Evolutionary conservation across 345 rosid genomes (phyloP), one percentile per base, ranked within the genome.

Genomic region (Gossypium rotundifolium): DNA sequence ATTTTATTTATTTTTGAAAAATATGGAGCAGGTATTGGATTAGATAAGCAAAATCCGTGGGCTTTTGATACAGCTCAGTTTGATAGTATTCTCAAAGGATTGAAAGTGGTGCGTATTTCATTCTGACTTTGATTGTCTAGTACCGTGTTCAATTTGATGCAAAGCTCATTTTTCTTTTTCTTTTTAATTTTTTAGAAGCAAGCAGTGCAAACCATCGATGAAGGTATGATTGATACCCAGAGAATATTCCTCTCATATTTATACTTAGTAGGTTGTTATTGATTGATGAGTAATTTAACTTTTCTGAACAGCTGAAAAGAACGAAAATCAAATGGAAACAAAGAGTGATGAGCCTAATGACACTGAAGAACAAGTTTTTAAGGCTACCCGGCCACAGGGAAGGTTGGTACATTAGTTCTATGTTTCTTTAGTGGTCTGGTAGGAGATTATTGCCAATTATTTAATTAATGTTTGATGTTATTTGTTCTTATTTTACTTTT

Each of bases 1-100:
- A 14, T 48, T 13, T 9, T 13, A 55, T 55, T 55, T 59, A 22
- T 33, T 51, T 51, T 40, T 65, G 23, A 17, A 58, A 73, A 22
- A 14, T 42, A 40, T 78, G 80, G 65, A 72, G 76, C 83, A 91
- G 99, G 99, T 70, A 85, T 95, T 81, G 98, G 99, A 17, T 18
- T 86, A 20, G 97, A 93, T 70, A 95, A 95, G 90, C 93, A 91
- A 5, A 95, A 91, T 71, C 86, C 86, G 7, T 95, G 98, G 99
- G 98, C 99, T 13, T 93, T 95, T 38, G 97, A 93, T 84, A 88
- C 98, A 2, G 84, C 97, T 14, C 99, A 95, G 76, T 95, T 95
- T 61, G 98, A 95, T 85, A 88, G 85, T 79, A 93, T 95, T 74
- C 96, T 95, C 71, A 90, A 91, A 83, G 86, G 93, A 85, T 76